These are phyloP conservation scores for Magnaporthiopsis rhizophila DNA, from an alignment of 2,329 filamentous ascomycete species.

Conservation along the genomic window DNA sequence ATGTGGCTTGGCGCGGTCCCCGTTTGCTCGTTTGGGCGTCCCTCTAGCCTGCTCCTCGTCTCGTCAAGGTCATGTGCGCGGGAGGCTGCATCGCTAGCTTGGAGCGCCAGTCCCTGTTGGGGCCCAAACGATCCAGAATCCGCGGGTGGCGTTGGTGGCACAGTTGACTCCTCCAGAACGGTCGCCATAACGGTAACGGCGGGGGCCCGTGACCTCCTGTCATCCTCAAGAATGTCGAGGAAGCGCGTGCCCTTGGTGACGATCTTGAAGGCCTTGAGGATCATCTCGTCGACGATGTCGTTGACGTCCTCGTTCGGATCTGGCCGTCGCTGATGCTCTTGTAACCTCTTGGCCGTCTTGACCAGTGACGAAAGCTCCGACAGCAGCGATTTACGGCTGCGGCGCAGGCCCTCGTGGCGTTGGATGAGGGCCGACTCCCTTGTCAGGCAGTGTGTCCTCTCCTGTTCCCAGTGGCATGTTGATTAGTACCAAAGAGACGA, in stretches of 20 bases:
- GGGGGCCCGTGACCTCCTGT: constrained; percentile 40
- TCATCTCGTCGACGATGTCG: constrained; percentile 82
- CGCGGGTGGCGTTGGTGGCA: constrained; percentile 56
- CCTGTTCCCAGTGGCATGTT: constrained; percentile 38
- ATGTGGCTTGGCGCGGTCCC: constrained; percentile 5
- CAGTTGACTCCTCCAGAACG: constrained; percentile 47
- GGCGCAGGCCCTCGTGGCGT: constrained; percentile 65
- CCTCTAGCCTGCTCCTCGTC: constrained; percentile 20
- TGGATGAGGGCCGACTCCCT: constrained; percentile 70
- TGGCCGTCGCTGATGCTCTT: constrained; percentile 55
- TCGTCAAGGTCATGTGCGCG: constrained; percentile 21
- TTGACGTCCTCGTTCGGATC: constrained; percentile 52
- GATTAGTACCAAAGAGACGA: not conserved
- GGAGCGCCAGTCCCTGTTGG: constrained; percentile 5
- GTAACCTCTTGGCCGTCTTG: constrained; percentile 78
- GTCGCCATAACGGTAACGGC: constrained; percentile 54
- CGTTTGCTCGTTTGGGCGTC: constrained; percentile 21
- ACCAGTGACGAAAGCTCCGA: constrained; percentile 86
- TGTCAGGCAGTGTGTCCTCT: constrained; percentile 80
- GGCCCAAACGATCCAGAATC: constrained; percentile 45
- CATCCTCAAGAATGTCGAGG: constrained; percentile 73
- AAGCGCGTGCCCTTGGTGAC: constrained; percentile 88
- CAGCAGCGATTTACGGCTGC: constrained; percentile 77
- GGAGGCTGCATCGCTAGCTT: constrained; percentile 29
- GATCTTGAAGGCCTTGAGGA: constrained; percentile 87